These are phyloP conservation scores for Ceratobasidium sp. DNA, from an alignment of 1,284 basidiomycete genomes.

Conservation along the genomic window DNA sequence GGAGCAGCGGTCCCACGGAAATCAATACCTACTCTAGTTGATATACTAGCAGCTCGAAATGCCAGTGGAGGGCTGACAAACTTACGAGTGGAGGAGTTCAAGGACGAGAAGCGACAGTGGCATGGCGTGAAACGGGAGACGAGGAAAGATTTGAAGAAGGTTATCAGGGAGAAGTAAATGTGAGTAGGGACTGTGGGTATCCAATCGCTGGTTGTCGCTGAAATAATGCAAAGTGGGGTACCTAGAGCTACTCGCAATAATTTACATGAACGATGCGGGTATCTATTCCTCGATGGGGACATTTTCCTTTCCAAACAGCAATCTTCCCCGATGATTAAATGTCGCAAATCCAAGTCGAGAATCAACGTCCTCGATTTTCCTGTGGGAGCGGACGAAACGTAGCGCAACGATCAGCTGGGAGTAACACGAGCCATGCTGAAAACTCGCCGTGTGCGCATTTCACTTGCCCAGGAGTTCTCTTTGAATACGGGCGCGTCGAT, in stretches of 20 bases:
- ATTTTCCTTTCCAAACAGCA: slow-evolving; percentile 50
- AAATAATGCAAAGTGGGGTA: neutral
- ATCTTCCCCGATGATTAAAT: slow-evolving; percentile 70
- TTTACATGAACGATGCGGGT: neutral
- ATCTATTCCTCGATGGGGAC: slow-evolving; percentile 5
- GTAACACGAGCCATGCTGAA: neutral
- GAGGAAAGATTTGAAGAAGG: slow-evolving; percentile 37
- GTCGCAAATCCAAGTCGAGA: slow-evolving; percentile 75
- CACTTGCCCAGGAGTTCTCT: slow-evolving; percentile 88
- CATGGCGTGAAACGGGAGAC: slow-evolving; percentile 41
- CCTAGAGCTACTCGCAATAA: neutral
- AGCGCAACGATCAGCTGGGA: neutral
- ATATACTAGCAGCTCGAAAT: neutral
- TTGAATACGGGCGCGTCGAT: slow-evolving; percentile 74
- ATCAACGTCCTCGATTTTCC: slow-evolving; percentile 83
- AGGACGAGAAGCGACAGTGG: slow-evolving; percentile 43
- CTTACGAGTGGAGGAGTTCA: slow-evolving; percentile 47
- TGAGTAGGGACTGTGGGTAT: slow-evolving; percentile 14
- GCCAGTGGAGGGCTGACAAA: slow-evolving; percentile 33
- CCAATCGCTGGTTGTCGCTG: neutral
- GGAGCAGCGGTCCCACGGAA: slow-evolving; percentile 12
- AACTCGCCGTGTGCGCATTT: slow-evolving; percentile 80
- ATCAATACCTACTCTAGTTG: neutral
- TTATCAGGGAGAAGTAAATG: slow-evolving; percentile 44
- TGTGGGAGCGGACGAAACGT: slow-evolving; percentile 51